These are phyloP conservation scores for Trichoderma sp. DNA, from an alignment of 2,329 filamentous ascomycete genomes.

Conservation along the genomic window DNA sequence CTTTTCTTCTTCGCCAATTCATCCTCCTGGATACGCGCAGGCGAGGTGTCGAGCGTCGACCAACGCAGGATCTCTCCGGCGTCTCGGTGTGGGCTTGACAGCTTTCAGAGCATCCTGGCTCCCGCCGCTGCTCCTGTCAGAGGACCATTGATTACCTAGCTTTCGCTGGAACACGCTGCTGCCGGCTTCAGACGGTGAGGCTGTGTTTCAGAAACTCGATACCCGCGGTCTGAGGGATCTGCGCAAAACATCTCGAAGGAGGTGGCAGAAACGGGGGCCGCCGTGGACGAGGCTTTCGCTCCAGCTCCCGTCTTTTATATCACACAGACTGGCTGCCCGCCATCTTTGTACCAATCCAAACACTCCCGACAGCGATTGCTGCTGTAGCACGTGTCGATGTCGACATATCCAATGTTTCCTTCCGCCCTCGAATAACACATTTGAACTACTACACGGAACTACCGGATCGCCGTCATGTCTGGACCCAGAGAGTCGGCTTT, in stretches of 20 bases:
- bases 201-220: neutral
- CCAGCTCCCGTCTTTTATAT: neutral
- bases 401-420: conserved; percentile 12
- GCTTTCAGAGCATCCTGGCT: neutral
- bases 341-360: neutral
- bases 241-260: neutral
- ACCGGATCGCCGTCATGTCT: conserved; percentile 40
- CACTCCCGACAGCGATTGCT: neutral
- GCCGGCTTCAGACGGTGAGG: conserved; percentile 7
- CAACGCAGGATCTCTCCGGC: conserved; percentile 9
- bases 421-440: conserved; percentile 1
- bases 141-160: neutral
- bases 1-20: conserved; percentile 4
- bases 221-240: neutral
- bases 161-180: neutral
- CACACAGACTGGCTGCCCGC: neutral
- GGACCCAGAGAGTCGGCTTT: conserved; percentile 62
- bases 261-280: neutral
- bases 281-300: neutral
- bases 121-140: neutral
- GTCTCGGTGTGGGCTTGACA: conserved; percentile 9
- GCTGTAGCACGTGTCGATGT: neutral
- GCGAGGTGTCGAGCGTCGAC: conserved; percentile 15
- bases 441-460: neutral
- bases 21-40: conserved; percentile 6